Conservation (phyloP, 2,329 filamentous ascomycete species). For the Trichoderma sp. region DNA sequence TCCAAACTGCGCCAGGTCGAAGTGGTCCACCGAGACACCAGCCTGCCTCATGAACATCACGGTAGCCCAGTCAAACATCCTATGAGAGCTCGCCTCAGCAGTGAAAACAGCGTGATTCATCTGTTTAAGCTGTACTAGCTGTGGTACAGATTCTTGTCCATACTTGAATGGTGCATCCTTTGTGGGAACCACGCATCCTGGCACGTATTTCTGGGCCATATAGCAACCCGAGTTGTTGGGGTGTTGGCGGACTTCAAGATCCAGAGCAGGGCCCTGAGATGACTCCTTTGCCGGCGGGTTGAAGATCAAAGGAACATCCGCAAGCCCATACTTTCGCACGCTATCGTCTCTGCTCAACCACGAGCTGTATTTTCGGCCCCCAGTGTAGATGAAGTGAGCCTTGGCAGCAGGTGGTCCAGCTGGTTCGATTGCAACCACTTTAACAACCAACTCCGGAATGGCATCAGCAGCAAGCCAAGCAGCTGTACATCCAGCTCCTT, state of each 20-base stretch:
- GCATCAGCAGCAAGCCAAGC: conserved; percentile 49
- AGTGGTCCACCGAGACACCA: conserved; percentile 43
- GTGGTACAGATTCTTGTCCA: conserved; percentile 25
- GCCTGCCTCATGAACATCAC: conserved; percentile 51
- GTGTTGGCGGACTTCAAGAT: not conserved
- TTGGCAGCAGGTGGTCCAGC: conserved; percentile 49
- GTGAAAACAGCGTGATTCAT: conserved; percentile 51
- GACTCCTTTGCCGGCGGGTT: conserved; percentile 32
- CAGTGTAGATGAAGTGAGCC: not conserved
- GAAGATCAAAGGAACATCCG: conserved; percentile 42
- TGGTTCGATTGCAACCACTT: conserved; percentile 52
- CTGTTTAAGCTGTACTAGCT: conserved; percentile 46
- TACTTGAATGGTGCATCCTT: not conserved
- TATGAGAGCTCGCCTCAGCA: conserved; percentile 52
- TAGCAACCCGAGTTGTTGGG: not conserved
- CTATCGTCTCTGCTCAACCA: conserved; percentile 28
- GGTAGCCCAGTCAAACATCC: conserved; percentile 54
- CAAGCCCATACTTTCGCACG: conserved; percentile 39
- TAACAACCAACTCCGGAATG: conserved; percentile 45
- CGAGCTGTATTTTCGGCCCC: conserved; percentile 22
- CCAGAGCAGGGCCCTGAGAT: not conserved
- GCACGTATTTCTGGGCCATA: not conserved
- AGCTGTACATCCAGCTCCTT: conserved; percentile 48
- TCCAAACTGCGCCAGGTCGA: conserved; percentile 42
- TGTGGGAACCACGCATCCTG: not conserved